Percentiles rank a stretch among this genome's conserved stretches.
These are phyloP conservation scores for Alnus glutinosa DNA, from an alignment of 306 rosid species.

Conservation along the genomic window DNA sequence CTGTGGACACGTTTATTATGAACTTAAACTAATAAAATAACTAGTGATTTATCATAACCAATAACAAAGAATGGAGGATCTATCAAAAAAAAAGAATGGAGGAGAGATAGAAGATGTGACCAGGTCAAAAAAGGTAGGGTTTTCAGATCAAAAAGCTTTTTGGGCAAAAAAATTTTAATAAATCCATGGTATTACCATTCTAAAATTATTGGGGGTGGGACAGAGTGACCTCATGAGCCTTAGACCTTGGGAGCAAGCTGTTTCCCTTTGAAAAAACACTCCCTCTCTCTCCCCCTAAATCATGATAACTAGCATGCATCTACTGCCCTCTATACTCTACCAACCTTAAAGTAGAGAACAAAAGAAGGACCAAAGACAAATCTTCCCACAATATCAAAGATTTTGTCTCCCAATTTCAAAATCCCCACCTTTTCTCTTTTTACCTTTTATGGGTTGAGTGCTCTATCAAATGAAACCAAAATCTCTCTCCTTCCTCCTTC, in stretches of 20 bases:
- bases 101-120: constrained; percentile 19
- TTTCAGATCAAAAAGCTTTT: constrained; percentile 32
- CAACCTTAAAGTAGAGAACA: constrained; percentile 42
- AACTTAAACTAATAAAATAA: no score
- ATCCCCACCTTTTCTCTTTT: constrained; percentile 50
- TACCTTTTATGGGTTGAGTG: constrained; percentile 41
- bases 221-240: constrained; percentile 43
- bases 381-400: constrained; percentile 70
- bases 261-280: constrained; percentile 59
- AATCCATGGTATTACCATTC: constrained; percentile 62
- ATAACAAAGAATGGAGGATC: neutral
- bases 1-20: no score
- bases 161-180: neutral
- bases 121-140: constrained; percentile 47
- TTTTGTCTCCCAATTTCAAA: constrained; percentile 74
- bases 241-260: constrained; percentile 59
- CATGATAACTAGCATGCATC: constrained; percentile 58
- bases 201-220: constrained; percentile 73
- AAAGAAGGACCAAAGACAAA: constrained; percentile 45
- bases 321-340: constrained; percentile 36
- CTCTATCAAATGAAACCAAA: constrained; percentile 50
- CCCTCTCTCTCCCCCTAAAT: constrained; percentile 36
- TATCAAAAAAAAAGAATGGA: neutral
- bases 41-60: no score
- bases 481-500: constrained; percentile 3